These are phyloP conservation scores for Protomyces arabidopsidicola DNA, from an alignment of 1,139 yeast genomes.

Conservation along the genomic window DNA sequence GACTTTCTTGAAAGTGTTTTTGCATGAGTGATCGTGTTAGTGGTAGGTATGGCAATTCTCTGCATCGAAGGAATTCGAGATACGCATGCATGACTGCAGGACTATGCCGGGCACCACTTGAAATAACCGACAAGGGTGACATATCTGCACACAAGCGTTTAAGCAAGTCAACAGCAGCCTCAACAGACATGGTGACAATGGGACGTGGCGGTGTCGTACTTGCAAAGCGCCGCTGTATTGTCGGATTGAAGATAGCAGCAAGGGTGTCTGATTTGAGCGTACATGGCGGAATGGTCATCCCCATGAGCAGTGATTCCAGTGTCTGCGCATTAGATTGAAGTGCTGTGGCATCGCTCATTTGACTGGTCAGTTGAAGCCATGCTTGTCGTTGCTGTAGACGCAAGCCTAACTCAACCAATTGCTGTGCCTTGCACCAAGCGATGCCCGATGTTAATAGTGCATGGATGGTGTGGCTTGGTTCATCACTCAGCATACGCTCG, in stretches of 20 bases:
- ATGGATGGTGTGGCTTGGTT: background rate
- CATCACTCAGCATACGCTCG: background rate
- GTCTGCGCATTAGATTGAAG: background rate
- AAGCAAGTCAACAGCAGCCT: constrained; percentile 6
- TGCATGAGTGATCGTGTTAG: constrained; percentile 11
- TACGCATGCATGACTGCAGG: constrained; percentile 17
- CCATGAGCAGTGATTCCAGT: background rate
- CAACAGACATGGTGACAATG: constrained; percentile 20
- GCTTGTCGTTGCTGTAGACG: constrained; percentile 2
- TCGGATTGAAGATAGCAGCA: constrained; percentile 11
- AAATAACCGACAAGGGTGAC: constrained; percentile 1
- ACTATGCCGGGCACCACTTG: background rate
- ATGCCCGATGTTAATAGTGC: background rate
- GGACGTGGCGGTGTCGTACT: constrained; percentile 29
- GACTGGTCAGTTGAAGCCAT: background rate
- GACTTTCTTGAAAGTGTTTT: constrained; percentile 2
- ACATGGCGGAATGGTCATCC: background rate
- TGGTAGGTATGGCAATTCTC: constrained; percentile 4
- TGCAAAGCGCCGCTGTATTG: constrained; percentile 21
- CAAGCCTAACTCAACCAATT: background rate
- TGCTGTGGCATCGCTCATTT: background rate
- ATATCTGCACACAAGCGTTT: constrained; percentile 13
- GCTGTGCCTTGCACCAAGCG: constrained; percentile 1
- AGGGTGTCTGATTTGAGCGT: background rate
- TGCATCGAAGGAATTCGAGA: constrained; percentile 1